Evolutionary conservation across 1,284 basidiomycete species (phyloP), one percentile per base, ranked within the genome.

Genomic region (Ganoderma multipileum): DNA sequence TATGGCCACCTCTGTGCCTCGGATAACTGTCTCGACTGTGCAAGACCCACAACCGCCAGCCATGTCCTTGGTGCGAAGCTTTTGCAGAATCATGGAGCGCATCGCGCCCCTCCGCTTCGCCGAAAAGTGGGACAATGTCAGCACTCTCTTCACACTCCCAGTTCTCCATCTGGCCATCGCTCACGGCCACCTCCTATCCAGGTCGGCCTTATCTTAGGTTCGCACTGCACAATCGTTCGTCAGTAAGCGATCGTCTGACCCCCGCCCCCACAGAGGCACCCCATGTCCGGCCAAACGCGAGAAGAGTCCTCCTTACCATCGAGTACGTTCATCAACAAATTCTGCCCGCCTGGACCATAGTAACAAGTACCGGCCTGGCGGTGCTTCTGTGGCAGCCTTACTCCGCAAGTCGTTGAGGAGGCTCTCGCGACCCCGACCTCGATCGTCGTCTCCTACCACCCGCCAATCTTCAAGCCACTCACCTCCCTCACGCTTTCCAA

Each of bases 91-190:
- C 0, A 91, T 95, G 89, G 90, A 93, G 71, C 88, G 91, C 55
- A 92, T 97, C 71, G 94, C 95, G 0, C 95, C 95, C 6, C 85
- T 95, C n/a, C 83, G 88, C 63, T 85, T 97, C 5, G 95, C 95
- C 18, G 95, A 90, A 74, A 90, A 87, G 72, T 97, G 95, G 95
- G 95, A 97, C 77, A 97, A 97, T 81, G 95, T 96, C 72, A 81
- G 92, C 70, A 58, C 63, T 68, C 68, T 50, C 58, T 62, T 60
- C 58, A 3, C 23, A n/a, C 39, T 18, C 36, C 38, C 57, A 54
- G 20, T 63, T 67, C 55, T 57, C 50, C 61, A 50, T 70, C 64
- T 60, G 39, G 41, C 61, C 66, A 42, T 68, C 69, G 66, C 71
- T 70, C 66, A 70, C 66, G 36, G 63, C 55, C 69, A 30, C n/a